Conservation (phyloP, 2,329 filamentous ascomycete species). For the Colletotrichum neosansevieriae region DNA sequence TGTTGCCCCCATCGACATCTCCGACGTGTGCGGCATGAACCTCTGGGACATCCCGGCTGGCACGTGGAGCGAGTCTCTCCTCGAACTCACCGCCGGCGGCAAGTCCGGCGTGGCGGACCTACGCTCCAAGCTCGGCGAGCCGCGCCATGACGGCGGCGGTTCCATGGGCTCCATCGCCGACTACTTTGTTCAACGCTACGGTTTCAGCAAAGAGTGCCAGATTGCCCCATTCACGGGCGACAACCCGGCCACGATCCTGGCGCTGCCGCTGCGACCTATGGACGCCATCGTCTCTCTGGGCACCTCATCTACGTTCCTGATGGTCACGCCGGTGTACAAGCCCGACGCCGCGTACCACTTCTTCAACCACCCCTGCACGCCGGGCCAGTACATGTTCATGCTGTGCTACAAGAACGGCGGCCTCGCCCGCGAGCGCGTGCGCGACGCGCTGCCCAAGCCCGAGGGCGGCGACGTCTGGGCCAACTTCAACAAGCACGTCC, state of each 20-base stretch:
- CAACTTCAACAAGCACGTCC: slow-evolving; percentile 80
- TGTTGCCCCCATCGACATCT: slow-evolving; percentile 91
- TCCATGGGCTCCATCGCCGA: slow-evolving; percentile 79
- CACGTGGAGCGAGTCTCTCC: slow-evolving; percentile 79
- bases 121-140: slow-evolving; percentile 81
- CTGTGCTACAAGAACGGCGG: slow-evolving; percentile 99
- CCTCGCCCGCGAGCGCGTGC: slow-evolving; percentile 88
- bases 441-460: slow-evolving; percentile 78
- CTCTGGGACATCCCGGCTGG: slow-evolving; percentile 88
- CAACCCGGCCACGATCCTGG: slow-evolving; percentile 95
- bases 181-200: slow-evolving; percentile 85
- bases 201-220: slow-evolving; percentile 80
- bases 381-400: slow-evolving; percentile 99
- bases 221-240: slow-evolving; percentile 93
- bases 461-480: slow-evolving; percentile 74
- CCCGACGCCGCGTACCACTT: slow-evolving; percentile 95
- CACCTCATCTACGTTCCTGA: slow-evolving; percentile 96
- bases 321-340: slow-evolving; percentile 93
- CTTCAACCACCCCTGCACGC: slow-evolving; percentile 95
- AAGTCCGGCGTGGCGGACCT: slow-evolving; percentile 70
- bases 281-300: slow-evolving; percentile 96
- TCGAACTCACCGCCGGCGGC: slow-evolving; percentile 79
- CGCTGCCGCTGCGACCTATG: slow-evolving; percentile 85
- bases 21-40: slow-evolving; percentile 97
- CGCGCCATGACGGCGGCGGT: slow-evolving; percentile 83